Evolutionary conservation across 345 rosid species (phyloP).

Genomic region (Eucalyptus urophylla): DNA sequence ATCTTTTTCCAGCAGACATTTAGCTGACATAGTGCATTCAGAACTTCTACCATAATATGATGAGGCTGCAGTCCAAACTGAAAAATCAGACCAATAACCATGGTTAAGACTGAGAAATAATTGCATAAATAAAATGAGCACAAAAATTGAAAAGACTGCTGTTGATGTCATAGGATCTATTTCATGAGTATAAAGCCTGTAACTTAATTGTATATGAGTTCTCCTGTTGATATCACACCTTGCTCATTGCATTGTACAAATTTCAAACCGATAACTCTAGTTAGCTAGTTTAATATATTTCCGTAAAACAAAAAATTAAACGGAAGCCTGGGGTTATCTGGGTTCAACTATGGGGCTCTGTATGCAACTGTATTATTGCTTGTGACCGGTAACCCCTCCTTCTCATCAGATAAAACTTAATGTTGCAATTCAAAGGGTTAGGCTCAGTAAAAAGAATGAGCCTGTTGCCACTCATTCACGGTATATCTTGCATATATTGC

Average conservation of each 20-base stretch:
- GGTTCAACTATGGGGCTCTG: background rate
- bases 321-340: background rate
- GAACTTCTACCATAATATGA: constrained; percentile 88
- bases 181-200: background rate
- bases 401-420: background rate
- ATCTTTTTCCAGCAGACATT: constrained; percentile 95
- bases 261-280: background rate
- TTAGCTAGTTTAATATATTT: background rate
- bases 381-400: background rate
- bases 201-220: background rate
- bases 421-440: background rate
- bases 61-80: constrained; percentile 89
- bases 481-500: background rate
- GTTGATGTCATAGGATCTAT: background rate
- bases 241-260: background rate
- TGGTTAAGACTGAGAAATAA: background rate
- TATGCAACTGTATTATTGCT: background rate
- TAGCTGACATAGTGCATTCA: constrained; percentile 76
- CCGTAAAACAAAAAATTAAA: background rate
- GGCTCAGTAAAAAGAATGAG: background rate
- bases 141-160: background rate
- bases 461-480: background rate
- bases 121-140: background rate
- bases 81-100: background rate
- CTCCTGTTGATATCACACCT: background rate